These are phyloP conservation scores for Apium graveolens DNA, from an alignment of 129 eudicot species.

Conservation along the genomic window DNA sequence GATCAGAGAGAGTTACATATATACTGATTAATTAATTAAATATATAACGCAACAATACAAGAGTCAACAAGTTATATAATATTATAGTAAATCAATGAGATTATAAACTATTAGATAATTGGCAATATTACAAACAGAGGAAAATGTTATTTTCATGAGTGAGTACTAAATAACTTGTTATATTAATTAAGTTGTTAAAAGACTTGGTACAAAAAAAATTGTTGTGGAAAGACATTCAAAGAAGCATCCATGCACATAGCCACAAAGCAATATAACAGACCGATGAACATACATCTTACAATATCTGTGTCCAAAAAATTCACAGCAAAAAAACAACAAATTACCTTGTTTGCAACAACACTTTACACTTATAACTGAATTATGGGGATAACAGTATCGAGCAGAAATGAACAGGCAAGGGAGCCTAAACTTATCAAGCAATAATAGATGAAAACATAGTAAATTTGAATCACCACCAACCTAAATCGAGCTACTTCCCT, in stretches of 20 bases:
- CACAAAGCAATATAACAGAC: not conserved
- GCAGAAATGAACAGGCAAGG: not conserved
- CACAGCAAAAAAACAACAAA: not conserved
- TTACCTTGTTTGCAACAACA: not conserved
- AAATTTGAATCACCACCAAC: slow-evolving; percentile 24
- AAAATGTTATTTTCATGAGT: not conserved
- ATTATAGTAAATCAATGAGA: not conserved
- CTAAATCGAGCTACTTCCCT: slow-evolving; percentile 95
- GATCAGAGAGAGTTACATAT: slow-evolving; percentile 1
- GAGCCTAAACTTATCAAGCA: not conserved
- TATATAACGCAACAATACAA: not conserved
- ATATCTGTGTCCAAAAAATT: not conserved
- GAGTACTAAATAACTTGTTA: not conserved
- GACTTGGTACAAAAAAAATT: not conserved
- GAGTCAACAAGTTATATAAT: not conserved
- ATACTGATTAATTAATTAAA: not conserved
- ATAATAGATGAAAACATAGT: not conserved
- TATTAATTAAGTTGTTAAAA: not conserved
- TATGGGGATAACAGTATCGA: not conserved
- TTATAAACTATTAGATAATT: not conserved
- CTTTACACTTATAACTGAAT: not conserved
- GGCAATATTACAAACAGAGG: not conserved
- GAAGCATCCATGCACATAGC: not conserved
- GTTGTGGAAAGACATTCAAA: not conserved
- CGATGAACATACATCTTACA: not conserved